Conservation (phyloP, 1,284 basidiomycete species). For the Phylloporus sp. region DNA sequence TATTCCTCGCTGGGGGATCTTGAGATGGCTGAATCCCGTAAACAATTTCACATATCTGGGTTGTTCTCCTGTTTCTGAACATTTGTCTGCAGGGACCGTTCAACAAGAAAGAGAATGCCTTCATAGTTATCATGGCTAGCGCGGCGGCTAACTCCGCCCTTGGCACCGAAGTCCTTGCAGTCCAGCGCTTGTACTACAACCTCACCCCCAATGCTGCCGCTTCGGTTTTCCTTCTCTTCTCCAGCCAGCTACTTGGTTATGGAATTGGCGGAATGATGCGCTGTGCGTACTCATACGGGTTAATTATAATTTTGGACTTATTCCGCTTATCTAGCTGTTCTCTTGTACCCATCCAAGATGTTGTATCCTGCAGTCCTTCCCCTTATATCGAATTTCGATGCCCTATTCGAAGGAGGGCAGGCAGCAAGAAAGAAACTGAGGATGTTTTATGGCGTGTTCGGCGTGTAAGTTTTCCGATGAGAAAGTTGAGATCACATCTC, state of each 20-base stretch:
- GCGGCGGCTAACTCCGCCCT: constrained; percentile 67
- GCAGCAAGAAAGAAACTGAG: constrained; percentile 43
- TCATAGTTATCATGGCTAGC: constrained; percentile 50
- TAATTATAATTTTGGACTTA: background rate
- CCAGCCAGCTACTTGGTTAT: constrained; percentile 61
- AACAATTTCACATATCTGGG: constrained; percentile 19
- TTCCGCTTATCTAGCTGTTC: constrained; percentile 37
- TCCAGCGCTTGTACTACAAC: constrained; percentile 58
- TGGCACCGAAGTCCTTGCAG: constrained; percentile 69
- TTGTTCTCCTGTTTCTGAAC: constrained; percentile 18
- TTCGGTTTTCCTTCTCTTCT: constrained; percentile 61
- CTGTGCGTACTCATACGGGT: constrained; percentile 23
- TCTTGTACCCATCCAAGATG: constrained; percentile 70
- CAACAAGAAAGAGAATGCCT: constrained; percentile 48
- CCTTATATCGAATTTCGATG: constrained; percentile 60
- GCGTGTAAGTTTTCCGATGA: constrained; percentile 35
- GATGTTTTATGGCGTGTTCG: constrained; percentile 56
- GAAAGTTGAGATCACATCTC: background rate
- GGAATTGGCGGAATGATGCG: constrained; percentile 57
- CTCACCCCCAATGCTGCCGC: constrained; percentile 57
- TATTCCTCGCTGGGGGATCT: constrained; percentile 51
- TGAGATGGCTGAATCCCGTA: constrained; percentile 61
- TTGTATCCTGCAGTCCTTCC: constrained; percentile 60
- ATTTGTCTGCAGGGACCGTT: constrained; percentile 27
- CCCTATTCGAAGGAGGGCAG: constrained; percentile 45